Percentiles rank a stretch among this genome's conserved stretches.
Evolutionary conservation across 225 moss, liverwort and hornwort genomes (phyloP).

Genomic region (Marchantia paleacea): DNA sequence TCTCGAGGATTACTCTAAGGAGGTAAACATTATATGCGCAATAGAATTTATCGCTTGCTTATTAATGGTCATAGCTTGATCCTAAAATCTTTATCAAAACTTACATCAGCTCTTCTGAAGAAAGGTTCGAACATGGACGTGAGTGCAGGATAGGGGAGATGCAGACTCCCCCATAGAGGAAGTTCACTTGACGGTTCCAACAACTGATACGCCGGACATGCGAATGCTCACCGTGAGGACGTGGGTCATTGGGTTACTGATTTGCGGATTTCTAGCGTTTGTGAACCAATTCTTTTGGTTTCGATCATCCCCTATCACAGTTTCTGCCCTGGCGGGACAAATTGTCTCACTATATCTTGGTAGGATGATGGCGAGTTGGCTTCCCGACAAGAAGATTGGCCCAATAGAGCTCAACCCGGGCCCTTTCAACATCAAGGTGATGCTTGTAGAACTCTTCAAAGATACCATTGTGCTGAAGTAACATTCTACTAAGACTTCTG

Average conservation of each 20-base stretch:
- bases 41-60: too few relatives aligned
- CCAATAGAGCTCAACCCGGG: constrained; percentile 60
- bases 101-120: not conserved
- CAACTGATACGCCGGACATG: constrained; percentile 51
- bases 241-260: constrained; percentile 55
- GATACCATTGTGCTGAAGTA: not conserved
- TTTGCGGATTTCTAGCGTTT: constrained; percentile 63
- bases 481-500: not conserved
- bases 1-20: not conserved
- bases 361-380: constrained; percentile 52
- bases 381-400: constrained; percentile 51
- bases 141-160: constrained; percentile 17
- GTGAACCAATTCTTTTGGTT: constrained; percentile 81
- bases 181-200: constrained; percentile 65
- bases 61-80: too few relatives aligned
- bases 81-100: too few relatives aligned
- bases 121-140: not conserved
- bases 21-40: not conserved
- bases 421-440: constrained; percentile 81
- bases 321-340: constrained; percentile 74
- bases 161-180: constrained; percentile 45
- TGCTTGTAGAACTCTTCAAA: not conserved
- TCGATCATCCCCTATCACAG: constrained; percentile 58
- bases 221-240: constrained; percentile 60
- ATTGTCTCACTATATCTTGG: constrained; percentile 64